These are phyloP conservation scores for Chrysosporium keratinophilum DNA, from an alignment of 2,329 filamentous ascomycete species.

Conservation along the genomic window DNA sequence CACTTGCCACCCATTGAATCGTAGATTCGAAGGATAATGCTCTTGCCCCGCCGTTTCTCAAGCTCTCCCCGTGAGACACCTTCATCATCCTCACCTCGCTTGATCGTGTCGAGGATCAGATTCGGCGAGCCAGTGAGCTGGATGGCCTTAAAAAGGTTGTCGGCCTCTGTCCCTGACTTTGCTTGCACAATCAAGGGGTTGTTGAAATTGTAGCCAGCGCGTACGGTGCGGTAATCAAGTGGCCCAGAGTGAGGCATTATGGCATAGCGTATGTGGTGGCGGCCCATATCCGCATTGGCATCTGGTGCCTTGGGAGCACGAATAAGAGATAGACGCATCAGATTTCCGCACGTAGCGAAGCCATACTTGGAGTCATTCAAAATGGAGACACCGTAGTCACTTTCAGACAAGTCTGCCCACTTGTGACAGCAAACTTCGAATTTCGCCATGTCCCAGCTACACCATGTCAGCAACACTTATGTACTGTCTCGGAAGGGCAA, in stretches of 20 bases:
- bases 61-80: constrained; percentile 53
- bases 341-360: constrained; percentile 76
- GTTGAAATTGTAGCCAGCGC: constrained; percentile 83
- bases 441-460: constrained; percentile 87
- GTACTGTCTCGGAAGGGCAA: constrained; percentile 2
- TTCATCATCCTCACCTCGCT: constrained; percentile 82
- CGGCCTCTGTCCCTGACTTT: constrained; percentile 21
- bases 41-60: constrained; percentile 58
- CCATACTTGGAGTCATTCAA: constrained; percentile 95
- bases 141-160: constrained; percentile 45
- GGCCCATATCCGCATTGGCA: constrained; percentile 86
- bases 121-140: constrained; percentile 55
- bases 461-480: neutral
- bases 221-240: constrained; percentile 62
- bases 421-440: constrained; percentile 96
- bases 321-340: constrained; percentile 81
- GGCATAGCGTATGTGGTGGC: constrained; percentile 77
- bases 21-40: constrained; percentile 75
- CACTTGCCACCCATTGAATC: constrained; percentile 77
- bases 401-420: constrained; percentile 81
- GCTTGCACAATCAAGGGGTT: constrained; percentile 57
- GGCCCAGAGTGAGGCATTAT: constrained; percentile 73
- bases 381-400: constrained; percentile 81
- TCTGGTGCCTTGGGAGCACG: constrained; percentile 87
- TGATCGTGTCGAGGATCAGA: constrained; percentile 77